phyloP scores from a whole-genome alignment of 805 yeast species.

The Candida michaelii region DNA sequence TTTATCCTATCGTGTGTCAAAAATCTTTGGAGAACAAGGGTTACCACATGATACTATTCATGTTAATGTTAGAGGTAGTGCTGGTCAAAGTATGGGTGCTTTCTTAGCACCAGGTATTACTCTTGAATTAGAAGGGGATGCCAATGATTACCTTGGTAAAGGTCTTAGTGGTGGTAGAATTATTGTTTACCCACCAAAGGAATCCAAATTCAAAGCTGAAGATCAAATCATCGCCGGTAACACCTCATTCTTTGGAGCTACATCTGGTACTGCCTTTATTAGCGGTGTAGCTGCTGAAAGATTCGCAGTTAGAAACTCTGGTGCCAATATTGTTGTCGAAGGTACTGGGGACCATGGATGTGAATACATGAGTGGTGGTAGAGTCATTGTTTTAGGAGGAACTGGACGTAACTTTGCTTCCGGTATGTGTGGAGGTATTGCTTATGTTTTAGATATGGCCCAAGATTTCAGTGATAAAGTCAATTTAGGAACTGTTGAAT shows the following conservation, averaged over 20 bases:
- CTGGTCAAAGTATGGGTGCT: slow-evolving; percentile 99
- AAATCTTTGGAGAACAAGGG: slow-evolving; percentile 89
- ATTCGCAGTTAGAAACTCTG: slow-evolving; percentile 97
- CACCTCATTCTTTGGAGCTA: slow-evolving; percentile 97
- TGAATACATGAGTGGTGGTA: slow-evolving; percentile 99
- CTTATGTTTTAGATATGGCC: slow-evolving; percentile 92
- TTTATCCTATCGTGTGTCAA: slow-evolving; percentile 88
- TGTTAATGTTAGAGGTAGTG: slow-evolving; percentile 87
- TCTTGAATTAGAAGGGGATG: slow-evolving; percentile 93
- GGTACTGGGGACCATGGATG: slow-evolving; percentile 99
- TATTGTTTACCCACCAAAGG: slow-evolving; percentile 87
- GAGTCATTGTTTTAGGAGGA: slow-evolving; percentile 87
- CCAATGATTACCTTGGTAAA: slow-evolving; percentile 97
- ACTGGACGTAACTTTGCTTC: slow-evolving; percentile 95
- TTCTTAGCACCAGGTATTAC: slow-evolving; percentile 96
- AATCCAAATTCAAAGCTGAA: slow-evolving; percentile 83
- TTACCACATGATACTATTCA: slow-evolving; percentile 96
- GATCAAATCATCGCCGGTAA: slow-evolving; percentile 96
- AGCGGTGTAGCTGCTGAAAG: slow-evolving; percentile 98
- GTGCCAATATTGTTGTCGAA: slow-evolving; percentile 95
- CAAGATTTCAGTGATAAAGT: slow-evolving; percentile 84
- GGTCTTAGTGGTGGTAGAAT: slow-evolving; percentile 95
- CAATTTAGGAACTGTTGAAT: slow-evolving; percentile 79
- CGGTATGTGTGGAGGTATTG: slow-evolving; percentile 99
- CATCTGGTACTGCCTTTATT: slow-evolving; percentile 89